Evolutionary conservation across 192 early-diverging fungal species (phyloP), one percentile per base, ranked within the genome.

Genomic region (Coemansia sp.): DNA sequence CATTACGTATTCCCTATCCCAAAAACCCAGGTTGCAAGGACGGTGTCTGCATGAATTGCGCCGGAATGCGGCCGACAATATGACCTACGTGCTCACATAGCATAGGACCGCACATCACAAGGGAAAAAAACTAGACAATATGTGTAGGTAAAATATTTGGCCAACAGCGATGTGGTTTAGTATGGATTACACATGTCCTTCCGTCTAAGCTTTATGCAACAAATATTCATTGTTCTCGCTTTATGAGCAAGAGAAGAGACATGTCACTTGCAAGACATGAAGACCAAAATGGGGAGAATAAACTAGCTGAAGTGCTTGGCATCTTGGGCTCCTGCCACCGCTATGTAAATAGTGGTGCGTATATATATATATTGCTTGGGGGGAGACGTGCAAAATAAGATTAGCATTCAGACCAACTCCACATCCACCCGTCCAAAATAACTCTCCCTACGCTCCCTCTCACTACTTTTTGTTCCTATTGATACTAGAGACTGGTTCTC

Each of bases 91-190:
- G 52, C n/a, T 55, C 52, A 55, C 18, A 38, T 61, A 38, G 33
- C 58, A 62, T 38, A 40, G 22, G 61, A 62, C 61, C 39, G 39
- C 61, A 15, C 61, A 62, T 62, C 61, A 62, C 61, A 62, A 11
- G 61, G 61, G 39, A 41, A 20, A 29, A 41, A 20, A 29, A 10
- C n/a, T 16, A 5, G 9, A 57, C 27, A 50, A 20, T 5, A 20
- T 57, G 22, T 40, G 20, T 20, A 22, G 20, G 10, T 41, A 24
- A 13, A 62, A 24, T 5, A 22, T 41, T 58, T 22, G 34, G 61
- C 36, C 61, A 62, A 27, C 61, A 22, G 29, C 61, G 10, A 41
- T 38, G 39, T 62, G 20, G 61, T 41, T 62, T 62, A 62, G 61
- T 62, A 41, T 24, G 34, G 38, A 41, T 31, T 61, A 36, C 34